Percentiles rank a stretch among this genome's conserved stretches.
phyloP scores from a whole-genome alignment of 768 basidiomycete species.

The Pleurotus salmoneostramineus region DNA sequence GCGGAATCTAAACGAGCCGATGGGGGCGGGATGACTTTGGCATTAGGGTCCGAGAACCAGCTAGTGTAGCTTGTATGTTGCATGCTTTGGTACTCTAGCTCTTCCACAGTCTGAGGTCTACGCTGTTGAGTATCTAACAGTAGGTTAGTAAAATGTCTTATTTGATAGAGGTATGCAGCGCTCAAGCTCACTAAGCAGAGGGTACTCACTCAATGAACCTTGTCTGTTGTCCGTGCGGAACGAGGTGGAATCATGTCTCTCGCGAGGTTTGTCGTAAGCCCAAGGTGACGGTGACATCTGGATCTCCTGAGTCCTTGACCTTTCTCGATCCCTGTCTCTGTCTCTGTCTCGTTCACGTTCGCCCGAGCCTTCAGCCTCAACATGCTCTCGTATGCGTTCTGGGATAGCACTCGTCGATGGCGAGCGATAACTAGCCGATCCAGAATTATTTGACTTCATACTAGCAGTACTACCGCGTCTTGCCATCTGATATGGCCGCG shows the following conservation, averaged over 20 bases:
- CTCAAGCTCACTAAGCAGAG: neutral
- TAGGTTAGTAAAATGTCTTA: neutral
- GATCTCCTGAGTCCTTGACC: neutral
- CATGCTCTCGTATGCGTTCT: constrained; percentile 26
- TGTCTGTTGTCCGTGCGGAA: constrained; percentile 16
- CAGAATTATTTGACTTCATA: constrained; percentile 32
- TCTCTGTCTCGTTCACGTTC: constrained; percentile 4
- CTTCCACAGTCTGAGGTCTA: constrained; percentile 5
- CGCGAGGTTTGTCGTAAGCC: constrained; percentile 11
- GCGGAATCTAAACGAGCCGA: constrained; percentile 3
- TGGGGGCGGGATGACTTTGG: neutral
- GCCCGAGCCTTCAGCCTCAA: constrained; percentile 11
- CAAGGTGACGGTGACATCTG: neutral
- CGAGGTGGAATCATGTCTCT: constrained; percentile 12
- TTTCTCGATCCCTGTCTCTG: neutral
- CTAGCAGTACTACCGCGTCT: constrained; percentile 48
- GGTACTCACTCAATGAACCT: constrained; percentile 13
- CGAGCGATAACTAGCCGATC: constrained; percentile 35
- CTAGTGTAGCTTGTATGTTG: constrained; percentile 1
- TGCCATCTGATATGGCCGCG: constrained; percentile 37
- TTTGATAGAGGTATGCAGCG: neutral
- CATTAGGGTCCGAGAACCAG: constrained; percentile 3
- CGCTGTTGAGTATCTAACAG: constrained; percentile 1
- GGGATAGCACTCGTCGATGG: constrained; percentile 34
- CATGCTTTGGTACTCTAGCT: constrained; percentile 1